Conservation (phyloP, 306 rosid genomes). For the Canavalia gladiata region DNA sequence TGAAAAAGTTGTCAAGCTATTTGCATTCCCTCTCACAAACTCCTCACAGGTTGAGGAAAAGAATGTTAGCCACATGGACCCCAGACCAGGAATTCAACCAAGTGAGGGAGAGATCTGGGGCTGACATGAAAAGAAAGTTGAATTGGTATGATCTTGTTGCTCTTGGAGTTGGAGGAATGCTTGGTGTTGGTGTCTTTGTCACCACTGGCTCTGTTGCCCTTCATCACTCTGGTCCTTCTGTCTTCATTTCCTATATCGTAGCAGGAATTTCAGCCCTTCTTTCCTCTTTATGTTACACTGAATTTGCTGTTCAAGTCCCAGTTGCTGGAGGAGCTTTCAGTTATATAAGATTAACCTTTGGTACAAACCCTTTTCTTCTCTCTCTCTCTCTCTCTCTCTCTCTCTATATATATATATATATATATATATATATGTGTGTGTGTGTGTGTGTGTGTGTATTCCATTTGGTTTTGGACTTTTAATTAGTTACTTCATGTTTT, state of each 20-base stretch:
- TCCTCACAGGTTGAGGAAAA: constrained; percentile 78
- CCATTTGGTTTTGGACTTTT: not conserved
- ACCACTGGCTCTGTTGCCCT: constrained; percentile 86
- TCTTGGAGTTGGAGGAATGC: constrained; percentile 97
- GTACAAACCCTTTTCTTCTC: constrained; percentile 52
- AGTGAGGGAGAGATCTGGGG: constrained; percentile 89
- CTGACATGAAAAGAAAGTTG: constrained; percentile 90
- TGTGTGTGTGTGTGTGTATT: not conserved
- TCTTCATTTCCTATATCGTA: constrained; percentile 83
- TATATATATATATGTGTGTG: not conserved
- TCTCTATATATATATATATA: no score
- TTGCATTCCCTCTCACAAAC: constrained; percentile 81
- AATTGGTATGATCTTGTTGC: constrained; percentile 84
- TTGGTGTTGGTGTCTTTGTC: constrained; percentile 93
- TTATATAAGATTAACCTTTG: constrained; percentile 86
- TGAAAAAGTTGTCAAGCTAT: constrained; percentile 61
- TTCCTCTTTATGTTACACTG: constrained; percentile 91
- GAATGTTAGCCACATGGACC: constrained; percentile 96
- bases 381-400: not conserved
- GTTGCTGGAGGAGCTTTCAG: constrained; percentile 99
- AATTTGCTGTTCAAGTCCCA: constrained; percentile 90
- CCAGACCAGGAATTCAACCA: constrained; percentile 92
- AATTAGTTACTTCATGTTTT: no score
- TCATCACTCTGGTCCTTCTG: constrained; percentile 77
- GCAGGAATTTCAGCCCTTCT: constrained; percentile 94